A percentile compares a stretch with the other conserved stretches of the same genome.
Conservation (phyloP, 257 asterid species). For the Fraxinus cuspidata region DNA sequence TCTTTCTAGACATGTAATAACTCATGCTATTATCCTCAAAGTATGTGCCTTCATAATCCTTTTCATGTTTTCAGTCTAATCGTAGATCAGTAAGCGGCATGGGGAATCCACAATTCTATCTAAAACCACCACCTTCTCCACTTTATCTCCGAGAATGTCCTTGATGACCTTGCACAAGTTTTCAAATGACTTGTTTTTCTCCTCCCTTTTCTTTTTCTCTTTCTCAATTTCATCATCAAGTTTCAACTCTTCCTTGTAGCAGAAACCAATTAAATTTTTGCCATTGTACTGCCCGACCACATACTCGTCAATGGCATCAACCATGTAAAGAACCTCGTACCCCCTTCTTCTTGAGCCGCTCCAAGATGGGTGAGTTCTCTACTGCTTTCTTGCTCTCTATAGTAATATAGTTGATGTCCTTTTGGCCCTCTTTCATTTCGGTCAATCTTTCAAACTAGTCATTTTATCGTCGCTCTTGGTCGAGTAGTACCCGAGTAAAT, state of each 20-base stretch:
- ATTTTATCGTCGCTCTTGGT: conserved; percentile 46
- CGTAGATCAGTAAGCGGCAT: conserved; percentile 41
- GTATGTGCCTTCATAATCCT: conserved; percentile 53
- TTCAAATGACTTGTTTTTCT: conserved; percentile 43
- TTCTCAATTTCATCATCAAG: conserved; percentile 40
- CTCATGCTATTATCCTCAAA: conserved; percentile 41
- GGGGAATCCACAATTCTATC: conserved; percentile 49
- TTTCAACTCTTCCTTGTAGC: conserved; percentile 44
- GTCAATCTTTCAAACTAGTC: conserved; percentile 49
- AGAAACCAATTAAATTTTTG: conserved; percentile 39
- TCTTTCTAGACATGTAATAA: conserved; percentile 49
- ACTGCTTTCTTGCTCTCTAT: conserved; percentile 56
- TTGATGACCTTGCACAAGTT: conserved; percentile 41
- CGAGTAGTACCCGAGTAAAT: conserved; percentile 38
- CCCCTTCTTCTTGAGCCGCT: conserved; percentile 45
- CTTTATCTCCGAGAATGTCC: conserved; percentile 39
- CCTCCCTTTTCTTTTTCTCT: conserved; percentile 40
- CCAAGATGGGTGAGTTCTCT: conserved; percentile 45
- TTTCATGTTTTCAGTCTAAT: conserved; percentile 47
- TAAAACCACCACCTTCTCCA: conserved; percentile 41
- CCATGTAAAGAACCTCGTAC: conserved; percentile 45
- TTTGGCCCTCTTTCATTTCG: conserved; percentile 47
- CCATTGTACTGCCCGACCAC: conserved; percentile 45
- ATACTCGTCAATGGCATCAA: conserved; percentile 49
- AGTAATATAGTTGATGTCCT: conserved; percentile 41